Base-by-base conservation (phyloP, 2,329 filamentous ascomycete species). In the Pseudomassariella vexata region DNA sequence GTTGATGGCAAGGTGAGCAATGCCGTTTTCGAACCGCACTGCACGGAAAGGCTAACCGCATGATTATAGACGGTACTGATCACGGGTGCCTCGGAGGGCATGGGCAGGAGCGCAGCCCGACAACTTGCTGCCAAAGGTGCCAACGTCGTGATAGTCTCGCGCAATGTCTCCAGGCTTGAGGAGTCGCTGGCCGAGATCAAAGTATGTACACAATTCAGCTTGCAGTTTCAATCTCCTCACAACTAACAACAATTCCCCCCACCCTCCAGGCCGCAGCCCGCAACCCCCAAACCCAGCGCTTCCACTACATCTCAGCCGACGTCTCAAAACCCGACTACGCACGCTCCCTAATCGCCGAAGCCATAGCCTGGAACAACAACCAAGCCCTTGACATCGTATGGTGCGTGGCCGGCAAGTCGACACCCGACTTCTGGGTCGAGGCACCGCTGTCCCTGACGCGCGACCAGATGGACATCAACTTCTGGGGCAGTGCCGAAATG, bases 41-140 rank as follows among this genome's bases (percentile, higher is more conserved):
- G n/a, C n/a, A n/a, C n/a, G n/a, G n/a, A n/a, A n/a, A n/a, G n/a
- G n/a, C n/a, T n/a, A n/a, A n/a, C n/a, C n/a, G n/a, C n/a, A n/a
- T n/a, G n/a, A 30, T 33, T 14, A 11, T 32, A 36, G 16, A 32
- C 37, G 4, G 35, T 39, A 24, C 34, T 44, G n/a, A 39, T 98
- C 32, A 98, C 92, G 1, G 92, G 92, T 28, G 88, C 82, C 19
- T 95, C 92, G 1, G 85, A 95, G 53, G 92, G 92, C 36, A 86
- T 95, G 82, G 92, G 92, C 38, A 78, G 80, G 46, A 77, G 78
- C 31, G 76, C 81, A 14, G 88, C 82, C 5, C 70, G 76, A 31
- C 71, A 88, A 44, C 76, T 98, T 26, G 74, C 90, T 3, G 66
- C 73, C 30, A 89, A 88, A 57, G 92, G 92, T 28, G 90, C 92